These are phyloP conservation scores for Pseudomonodictys pantanalensis DNA, from an alignment of 495 filamentous ascomycete species.

Conservation along the genomic window DNA sequence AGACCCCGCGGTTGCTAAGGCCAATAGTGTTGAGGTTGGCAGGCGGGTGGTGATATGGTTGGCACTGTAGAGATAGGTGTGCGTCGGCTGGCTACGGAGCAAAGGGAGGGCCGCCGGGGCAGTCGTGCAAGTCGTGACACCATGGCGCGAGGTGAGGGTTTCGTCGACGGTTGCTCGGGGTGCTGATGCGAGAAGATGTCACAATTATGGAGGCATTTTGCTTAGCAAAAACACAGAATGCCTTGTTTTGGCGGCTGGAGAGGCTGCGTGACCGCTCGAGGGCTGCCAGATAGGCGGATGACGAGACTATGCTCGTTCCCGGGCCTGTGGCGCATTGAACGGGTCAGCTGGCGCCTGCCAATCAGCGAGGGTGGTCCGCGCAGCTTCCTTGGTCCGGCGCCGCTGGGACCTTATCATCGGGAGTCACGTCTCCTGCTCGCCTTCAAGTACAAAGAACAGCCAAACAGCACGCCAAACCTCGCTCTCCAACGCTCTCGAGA, in stretches of 20 bases:
- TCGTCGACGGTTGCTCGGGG: too few relatives aligned
- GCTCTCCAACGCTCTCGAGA: neutral
- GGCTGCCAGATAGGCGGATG: too few relatives aligned
- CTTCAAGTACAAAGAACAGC: neutral
- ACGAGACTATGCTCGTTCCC: conserved; percentile 6
- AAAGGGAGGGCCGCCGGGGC: neutral
- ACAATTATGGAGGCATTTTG: too few relatives aligned
- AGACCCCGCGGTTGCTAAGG: conserved; percentile 18
- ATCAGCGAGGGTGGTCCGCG: neutral
- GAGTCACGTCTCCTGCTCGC: neutral
- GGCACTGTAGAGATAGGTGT: conserved; percentile 13
- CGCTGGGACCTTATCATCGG: conserved; percentile 5
- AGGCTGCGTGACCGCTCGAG: too few relatives aligned
- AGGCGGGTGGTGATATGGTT: conserved; percentile 26
- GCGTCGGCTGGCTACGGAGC: conserved; percentile 13
- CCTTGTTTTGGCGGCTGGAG: neutral
- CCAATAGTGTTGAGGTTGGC: conserved; percentile 15
- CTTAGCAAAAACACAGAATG: too few relatives aligned
- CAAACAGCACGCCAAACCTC: neutral
- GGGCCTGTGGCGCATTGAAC: neutral
- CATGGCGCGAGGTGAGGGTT: too few relatives aligned
- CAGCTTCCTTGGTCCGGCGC: conserved; percentile 3
- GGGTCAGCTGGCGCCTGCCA: neutral
- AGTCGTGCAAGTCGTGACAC: too few relatives aligned
- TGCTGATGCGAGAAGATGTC: too few relatives aligned